Evolutionary conservation across 129 eudicot genomes (phyloP), one percentile per base, ranked within the genome.

Genomic region (Logfia minima): DNA sequence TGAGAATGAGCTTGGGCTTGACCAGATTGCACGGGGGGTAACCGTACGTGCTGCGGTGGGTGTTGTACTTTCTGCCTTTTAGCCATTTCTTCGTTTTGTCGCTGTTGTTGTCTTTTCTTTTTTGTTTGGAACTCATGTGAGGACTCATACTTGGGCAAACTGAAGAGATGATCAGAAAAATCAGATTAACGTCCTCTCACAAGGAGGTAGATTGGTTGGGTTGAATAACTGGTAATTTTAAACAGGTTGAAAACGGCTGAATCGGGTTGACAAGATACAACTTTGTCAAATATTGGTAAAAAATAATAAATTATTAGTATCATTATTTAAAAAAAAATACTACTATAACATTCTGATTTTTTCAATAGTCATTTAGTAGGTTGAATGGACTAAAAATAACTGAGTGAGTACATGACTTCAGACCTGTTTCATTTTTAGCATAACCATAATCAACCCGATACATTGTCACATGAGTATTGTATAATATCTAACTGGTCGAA

Each of bases 71-170:
- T 92, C 79, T 92, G 98, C 18, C 96, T 87, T 78, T 92, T 90
- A 1, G 96, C 88, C 24, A 75, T 83, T 70, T 92, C 98, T 59
- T 92, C 98, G 2, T 88, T 86, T 74, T 90, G 94, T 16, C 93
- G 78, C 67, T 86, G 91, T 70, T 92, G 96, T 73, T 92, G 96
- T 35, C 98, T 86, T 79, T 92, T 92, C 83, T 92, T 92, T 87
- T 89, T 92, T 10, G 98, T 90, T 74, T 92, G 98, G 76, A 87
- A 90, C 59, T 92, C 98, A 2, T 89, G 96, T n/a, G 96, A 92
- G 43, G 98, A 74, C 71, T 92, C 98, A 2, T 90, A 92, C 28
- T 79, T 89, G 18, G 96, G 98, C 83, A 92, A 86, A 78, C 98
- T 92, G 87, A 62, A 4, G 35, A 62, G 45, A 66, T 31, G 1